Conservation (phyloP, 768 basidiomycete species). For the Cystobasidium ongulense region DNA sequence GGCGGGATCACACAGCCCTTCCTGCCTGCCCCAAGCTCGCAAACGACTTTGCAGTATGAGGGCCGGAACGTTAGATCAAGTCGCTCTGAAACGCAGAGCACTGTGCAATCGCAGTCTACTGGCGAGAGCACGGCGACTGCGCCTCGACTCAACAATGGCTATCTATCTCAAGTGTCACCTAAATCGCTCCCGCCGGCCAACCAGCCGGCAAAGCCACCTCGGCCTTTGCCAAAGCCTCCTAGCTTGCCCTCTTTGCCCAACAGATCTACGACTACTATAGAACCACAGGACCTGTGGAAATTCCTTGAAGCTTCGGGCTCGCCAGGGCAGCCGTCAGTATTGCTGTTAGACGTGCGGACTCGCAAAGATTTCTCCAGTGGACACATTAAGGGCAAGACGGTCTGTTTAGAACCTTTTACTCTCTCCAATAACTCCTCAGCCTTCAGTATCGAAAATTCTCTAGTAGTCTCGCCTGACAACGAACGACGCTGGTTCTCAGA, state of each 20-base stretch:
- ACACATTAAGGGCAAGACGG: constrained; percentile 16
- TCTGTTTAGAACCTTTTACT: constrained; percentile 29
- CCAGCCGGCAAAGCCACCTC: neutral
- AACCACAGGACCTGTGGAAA: constrained; percentile 21
- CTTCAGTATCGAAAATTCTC: constrained; percentile 61
- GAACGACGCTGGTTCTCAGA: constrained; percentile 71
- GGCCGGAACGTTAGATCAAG: neutral
- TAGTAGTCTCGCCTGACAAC: constrained; percentile 60
- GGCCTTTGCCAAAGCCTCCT: constrained; percentile 20
- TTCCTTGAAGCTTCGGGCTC: neutral
- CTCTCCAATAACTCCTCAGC: constrained; percentile 44
- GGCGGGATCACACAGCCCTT: constrained; percentile 16
- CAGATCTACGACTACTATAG: constrained; percentile 12
- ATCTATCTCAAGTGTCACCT: neutral
- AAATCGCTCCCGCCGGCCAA: neutral
- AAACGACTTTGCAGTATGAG: neutral
- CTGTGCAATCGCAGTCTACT: neutral
- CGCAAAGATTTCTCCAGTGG: constrained; percentile 8
- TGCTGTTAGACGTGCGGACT: constrained; percentile 30
- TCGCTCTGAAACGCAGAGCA: neutral
- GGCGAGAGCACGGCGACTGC: neutral
- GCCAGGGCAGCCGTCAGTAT: neutral
- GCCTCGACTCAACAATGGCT: neutral
- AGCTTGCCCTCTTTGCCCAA: constrained; percentile 17
- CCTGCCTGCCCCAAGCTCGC: constrained; percentile 13